Evolutionary conservation across 495 filamentous ascomycete genomes (phyloP).

Genomic region (Aspergillus saccharolyticus): DNA sequence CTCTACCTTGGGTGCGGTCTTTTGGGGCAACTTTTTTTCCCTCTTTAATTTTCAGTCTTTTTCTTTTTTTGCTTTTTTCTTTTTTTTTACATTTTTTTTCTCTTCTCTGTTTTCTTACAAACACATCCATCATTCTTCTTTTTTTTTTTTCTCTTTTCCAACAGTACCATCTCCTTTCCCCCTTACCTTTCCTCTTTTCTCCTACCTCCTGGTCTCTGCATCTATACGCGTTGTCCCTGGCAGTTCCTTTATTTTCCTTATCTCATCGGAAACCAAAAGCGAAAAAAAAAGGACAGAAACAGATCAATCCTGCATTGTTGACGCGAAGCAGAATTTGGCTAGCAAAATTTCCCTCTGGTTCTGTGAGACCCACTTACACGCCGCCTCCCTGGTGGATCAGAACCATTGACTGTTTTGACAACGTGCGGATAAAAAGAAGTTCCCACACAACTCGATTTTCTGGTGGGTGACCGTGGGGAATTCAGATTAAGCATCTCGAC

Average conservation of each 20-base stretch:
- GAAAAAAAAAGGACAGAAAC: constrained; percentile 16
- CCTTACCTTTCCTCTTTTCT: constrained; percentile 18
- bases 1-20: constrained; percentile 20
- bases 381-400: constrained; percentile 44
- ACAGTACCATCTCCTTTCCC: constrained; percentile 14
- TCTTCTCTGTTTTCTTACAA: constrained; percentile 20
- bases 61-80: constrained; percentile 10
- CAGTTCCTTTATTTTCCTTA: constrained; percentile 16
- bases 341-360: constrained; percentile 29
- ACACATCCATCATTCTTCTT: constrained; percentile 17
- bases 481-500: constrained; percentile 40
- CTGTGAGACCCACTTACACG: constrained; percentile 43
- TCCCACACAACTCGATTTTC: constrained; percentile 38
- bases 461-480: constrained; percentile 46
- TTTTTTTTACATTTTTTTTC: constrained; percentile 21
- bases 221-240: constrained; percentile 26
- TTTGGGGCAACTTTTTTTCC: constrained; percentile 16
- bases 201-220: constrained; percentile 26
- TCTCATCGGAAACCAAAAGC: too few relatives aligned
- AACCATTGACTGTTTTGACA: constrained; percentile 40
- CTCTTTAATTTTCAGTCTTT: too few relatives aligned
- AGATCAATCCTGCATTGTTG: constrained; percentile 31
- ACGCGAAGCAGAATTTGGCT: constrained; percentile 37
- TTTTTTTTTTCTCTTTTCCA: constrained; percentile 20
- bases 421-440: constrained; percentile 46